Percentiles rank a stretch among this genome's conserved stretches.
phyloP scores from a whole-genome alignment of 2,329 filamentous ascomycete species.

The Ophiostoma pallidulum region DNA sequence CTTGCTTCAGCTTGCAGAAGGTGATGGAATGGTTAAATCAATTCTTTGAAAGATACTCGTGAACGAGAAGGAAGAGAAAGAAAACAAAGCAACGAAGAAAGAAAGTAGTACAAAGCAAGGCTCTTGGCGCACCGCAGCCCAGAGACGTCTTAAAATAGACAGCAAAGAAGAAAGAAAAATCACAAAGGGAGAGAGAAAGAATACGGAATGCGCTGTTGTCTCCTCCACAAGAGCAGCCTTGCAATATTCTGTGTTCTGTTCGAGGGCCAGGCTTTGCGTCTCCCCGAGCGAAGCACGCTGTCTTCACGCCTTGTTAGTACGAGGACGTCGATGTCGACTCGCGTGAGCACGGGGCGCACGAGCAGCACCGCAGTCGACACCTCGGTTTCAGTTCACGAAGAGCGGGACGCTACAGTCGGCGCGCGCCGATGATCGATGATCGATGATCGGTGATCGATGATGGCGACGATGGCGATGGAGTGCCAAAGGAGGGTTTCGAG shows the following conservation, averaged over 20 bases:
- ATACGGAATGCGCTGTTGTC: constrained; percentile 2
- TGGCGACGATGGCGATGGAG: background rate
- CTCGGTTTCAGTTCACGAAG: too few relatives aligned
- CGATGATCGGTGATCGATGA: background rate
- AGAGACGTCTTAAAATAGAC: constrained; percentile 2
- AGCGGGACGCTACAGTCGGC: too few relatives aligned
- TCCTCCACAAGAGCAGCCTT: constrained; percentile 10
- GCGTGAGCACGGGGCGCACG: too few relatives aligned
- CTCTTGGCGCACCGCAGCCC: too few relatives aligned
- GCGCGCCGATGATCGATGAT: too few relatives aligned
- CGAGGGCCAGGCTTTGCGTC: constrained; percentile 3
- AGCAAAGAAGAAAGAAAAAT: background rate
- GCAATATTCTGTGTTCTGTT: constrained; percentile 2
- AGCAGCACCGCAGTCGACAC: too few relatives aligned
- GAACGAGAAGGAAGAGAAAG: constrained; percentile 7
- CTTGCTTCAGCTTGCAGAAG: constrained; percentile 26
- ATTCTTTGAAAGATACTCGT: constrained; percentile 18
- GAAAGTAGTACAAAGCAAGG: background rate
- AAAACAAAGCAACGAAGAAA: constrained; percentile 1
- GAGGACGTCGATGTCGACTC: too few relatives aligned
- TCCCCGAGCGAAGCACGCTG: background rate
- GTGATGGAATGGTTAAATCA: constrained; percentile 18
- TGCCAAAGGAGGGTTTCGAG: background rate
- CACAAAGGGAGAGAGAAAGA: constrained; percentile 5
- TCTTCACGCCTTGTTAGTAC: background rate